Conservation (phyloP, 495 filamentous ascomycete genomes). For the Cryomyces minteri region DNA sequence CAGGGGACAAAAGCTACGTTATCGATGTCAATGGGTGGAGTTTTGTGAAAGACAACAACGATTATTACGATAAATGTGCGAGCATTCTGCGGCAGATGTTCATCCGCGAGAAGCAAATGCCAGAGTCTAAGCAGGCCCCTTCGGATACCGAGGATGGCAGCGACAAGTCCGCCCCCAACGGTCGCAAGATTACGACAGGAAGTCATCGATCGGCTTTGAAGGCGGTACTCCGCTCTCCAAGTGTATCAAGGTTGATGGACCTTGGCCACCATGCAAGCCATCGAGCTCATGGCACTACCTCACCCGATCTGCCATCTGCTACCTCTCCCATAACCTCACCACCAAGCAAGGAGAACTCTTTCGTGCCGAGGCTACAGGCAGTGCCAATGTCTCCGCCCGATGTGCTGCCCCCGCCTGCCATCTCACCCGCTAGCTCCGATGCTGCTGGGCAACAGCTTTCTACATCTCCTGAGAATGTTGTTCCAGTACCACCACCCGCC, state of each 20-base stretch:
- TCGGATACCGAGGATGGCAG: slow-evolving; percentile 14
- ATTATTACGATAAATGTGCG: slow-evolving; percentile 88
- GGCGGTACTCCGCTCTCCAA: slow-evolving; percentile 42
- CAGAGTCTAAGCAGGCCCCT: slow-evolving; percentile 26
- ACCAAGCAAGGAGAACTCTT: slow-evolving; percentile 25
- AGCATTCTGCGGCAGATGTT: slow-evolving; percentile 76
- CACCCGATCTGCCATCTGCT: slow-evolving; percentile 24
- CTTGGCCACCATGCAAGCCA: slow-evolving; percentile 22
- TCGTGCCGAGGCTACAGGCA: slow-evolving; percentile 2
- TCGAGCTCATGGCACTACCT: slow-evolving; percentile 16
- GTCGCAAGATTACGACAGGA: slow-evolving; percentile 3
- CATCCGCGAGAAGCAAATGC: slow-evolving; percentile 47
- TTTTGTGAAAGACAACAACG: slow-evolving; percentile 98
- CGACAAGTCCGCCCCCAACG: slow-evolving; percentile 4
- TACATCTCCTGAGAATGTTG: slow-evolving; percentile 3
- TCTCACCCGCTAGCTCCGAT: not conserved
- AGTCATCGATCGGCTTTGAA: slow-evolving; percentile 24
- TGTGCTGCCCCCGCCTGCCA: not conserved
- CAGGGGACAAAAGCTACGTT: slow-evolving; percentile 78
- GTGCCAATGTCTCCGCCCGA: slow-evolving; percentile 4
- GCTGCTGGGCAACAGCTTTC: not conserved
- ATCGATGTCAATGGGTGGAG: slow-evolving; percentile 99
- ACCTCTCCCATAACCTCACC: slow-evolving; percentile 31
- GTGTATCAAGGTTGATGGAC: slow-evolving; percentile 35
- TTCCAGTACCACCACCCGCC: slow-evolving; percentile 52